Conservation (phyloP, 2,329 filamentous ascomycete species). For the Phialophora macrospora region DNA sequence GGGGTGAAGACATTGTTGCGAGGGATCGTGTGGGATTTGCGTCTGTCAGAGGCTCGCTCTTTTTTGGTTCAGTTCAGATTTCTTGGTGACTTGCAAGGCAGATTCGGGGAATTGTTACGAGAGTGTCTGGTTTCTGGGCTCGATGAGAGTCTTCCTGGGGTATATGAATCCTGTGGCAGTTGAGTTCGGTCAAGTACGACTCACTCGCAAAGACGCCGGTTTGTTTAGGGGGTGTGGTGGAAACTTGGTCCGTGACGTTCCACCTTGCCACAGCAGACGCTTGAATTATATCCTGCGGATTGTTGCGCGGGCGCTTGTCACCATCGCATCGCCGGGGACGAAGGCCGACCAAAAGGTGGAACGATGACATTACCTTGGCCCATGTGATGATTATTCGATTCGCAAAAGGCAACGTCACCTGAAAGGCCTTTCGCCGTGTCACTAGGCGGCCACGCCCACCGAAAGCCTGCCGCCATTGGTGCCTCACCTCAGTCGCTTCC, state of each 20-base stretch:
- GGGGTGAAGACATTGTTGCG: constrained; percentile 18
- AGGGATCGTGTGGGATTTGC: background rate
- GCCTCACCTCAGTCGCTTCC: background rate
- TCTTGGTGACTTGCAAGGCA: background rate
- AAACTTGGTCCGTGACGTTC: background rate
- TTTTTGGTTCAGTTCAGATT: background rate
- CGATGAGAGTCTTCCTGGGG: background rate
- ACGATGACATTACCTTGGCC: background rate
- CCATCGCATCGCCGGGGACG: background rate
- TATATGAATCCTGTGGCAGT: background rate
- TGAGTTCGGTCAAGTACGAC: background rate
- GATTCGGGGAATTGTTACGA: background rate
- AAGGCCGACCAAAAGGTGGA: constrained; percentile 2
- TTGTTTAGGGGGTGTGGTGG: background rate
- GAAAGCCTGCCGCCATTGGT: background rate
- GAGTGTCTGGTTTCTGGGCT: background rate
- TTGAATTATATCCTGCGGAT: background rate
- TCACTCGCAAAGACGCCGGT: background rate
- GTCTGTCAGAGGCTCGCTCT: background rate
- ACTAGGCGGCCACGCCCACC: background rate
- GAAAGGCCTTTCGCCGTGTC: background rate
- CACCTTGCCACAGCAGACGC: background rate
- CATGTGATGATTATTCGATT: background rate
- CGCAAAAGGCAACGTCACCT: constrained; percentile 1
- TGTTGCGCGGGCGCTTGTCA: background rate